A percentile compares a stretch with the other conserved stretches of the same genome.
These are phyloP conservation scores for Phytophthora sp. DNA, from an alignment of 352 stramenopile genomes.

Conservation along the genomic window DNA sequence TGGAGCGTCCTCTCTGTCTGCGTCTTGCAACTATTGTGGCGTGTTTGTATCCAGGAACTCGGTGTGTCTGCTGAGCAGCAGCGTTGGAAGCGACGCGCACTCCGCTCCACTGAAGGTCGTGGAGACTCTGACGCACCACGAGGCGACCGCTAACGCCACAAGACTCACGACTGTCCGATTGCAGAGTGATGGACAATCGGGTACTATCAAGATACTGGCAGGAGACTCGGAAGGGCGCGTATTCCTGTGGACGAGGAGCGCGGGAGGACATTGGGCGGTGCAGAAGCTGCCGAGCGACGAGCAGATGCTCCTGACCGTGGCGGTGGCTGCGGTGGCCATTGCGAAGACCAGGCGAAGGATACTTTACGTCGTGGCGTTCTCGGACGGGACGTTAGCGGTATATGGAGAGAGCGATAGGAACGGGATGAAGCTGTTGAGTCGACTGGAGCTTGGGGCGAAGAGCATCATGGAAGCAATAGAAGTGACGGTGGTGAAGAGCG, in stretches of 20 bases:
- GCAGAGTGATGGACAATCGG: slow-evolving; percentile 7
- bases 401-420: slow-evolving; percentile 38
- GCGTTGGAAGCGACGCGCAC: background rate
- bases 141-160: slow-evolving; percentile 30
- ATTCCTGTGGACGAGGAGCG: slow-evolving; percentile 50
- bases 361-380: slow-evolving; percentile 56
- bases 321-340: slow-evolving; percentile 47
- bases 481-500: slow-evolving; percentile 14
- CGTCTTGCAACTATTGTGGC: slow-evolving; percentile 10
- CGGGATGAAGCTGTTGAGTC: slow-evolving; percentile 24
- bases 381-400: slow-evolving; percentile 49
- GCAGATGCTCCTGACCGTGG: slow-evolving; percentile 29
- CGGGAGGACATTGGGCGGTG: slow-evolving; percentile 24
- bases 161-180: slow-evolving; percentile 59
- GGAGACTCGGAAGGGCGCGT: slow-evolving; percentile 68
- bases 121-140: slow-evolving; percentile 56
- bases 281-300: slow-evolving; percentile 16
- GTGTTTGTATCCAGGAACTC: slow-evolving; percentile 60
- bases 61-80: slow-evolving; percentile 48
- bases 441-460: slow-evolving; percentile 43
- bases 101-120: slow-evolving; percentile 31
- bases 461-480: slow-evolving; percentile 66
- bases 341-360: slow-evolving; percentile 37
- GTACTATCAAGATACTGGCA: slow-evolving; percentile 43
- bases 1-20: background rate